Conservation (phyloP, 2,329 filamentous ascomycete species). For the Ceratocystis albifundus region DNA sequence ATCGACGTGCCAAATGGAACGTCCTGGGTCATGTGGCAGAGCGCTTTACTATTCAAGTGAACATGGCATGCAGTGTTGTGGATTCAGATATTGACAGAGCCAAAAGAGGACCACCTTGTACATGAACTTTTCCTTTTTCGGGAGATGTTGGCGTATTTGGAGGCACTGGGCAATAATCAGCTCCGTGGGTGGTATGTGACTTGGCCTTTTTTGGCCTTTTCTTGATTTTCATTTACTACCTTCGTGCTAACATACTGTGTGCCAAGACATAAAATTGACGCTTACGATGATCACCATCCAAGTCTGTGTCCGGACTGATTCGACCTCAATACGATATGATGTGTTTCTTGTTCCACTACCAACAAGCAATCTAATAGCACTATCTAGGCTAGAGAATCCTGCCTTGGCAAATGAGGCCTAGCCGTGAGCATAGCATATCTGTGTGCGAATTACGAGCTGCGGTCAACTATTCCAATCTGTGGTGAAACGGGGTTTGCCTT, state of each 20-base stretch:
- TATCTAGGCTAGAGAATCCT: neutral
- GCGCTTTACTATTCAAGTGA: neutral
- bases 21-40: neutral
- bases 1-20: neutral
- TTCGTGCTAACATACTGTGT: neutral
- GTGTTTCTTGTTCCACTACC: neutral
- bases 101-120: neutral
- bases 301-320: neutral
- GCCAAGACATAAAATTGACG: neutral
- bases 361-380: neutral
- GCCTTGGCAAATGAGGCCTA: neutral
- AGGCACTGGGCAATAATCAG: neutral
- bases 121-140: neutral
- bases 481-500: too few relatives aligned
- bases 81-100: neutral
- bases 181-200: neutral
- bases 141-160: neutral
- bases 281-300: neutral
- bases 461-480: too few relatives aligned
- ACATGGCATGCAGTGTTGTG: neutral
- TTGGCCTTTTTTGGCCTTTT: neutral
- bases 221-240: neutral
- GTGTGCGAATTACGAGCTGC: neutral
- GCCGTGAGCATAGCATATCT: neutral
- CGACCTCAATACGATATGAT: neutral